Conservation (phyloP, 2,329 filamentous ascomycete species). For the Colletotrichum sp. region DNA sequence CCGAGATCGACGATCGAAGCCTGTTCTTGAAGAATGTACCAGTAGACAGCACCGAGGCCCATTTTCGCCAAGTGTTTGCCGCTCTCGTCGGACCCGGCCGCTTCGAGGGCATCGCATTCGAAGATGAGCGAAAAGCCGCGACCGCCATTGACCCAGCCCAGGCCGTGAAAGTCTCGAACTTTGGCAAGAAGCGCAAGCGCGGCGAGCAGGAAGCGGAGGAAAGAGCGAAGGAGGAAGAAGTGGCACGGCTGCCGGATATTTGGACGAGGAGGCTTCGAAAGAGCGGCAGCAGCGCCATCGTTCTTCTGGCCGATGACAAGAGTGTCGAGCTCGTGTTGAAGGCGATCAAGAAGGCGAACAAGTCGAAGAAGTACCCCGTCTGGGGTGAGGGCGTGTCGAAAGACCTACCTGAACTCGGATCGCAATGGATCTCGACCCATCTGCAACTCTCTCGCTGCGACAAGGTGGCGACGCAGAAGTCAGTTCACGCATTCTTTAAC, state of each 20-base stretch:
- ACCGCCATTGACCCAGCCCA: slow-evolving; percentile 50
- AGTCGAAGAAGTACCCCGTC: slow-evolving; percentile 63
- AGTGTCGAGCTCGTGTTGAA: slow-evolving; percentile 80
- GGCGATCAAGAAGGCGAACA: slow-evolving; percentile 68
- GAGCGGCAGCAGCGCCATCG: slow-evolving; percentile 81
- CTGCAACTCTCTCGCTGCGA: slow-evolving; percentile 75
- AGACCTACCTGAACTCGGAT: slow-evolving; percentile 63
- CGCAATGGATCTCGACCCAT: slow-evolving; percentile 66
- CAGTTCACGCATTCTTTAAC: slow-evolving; percentile 86
- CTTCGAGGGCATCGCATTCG: slow-evolving; percentile 81
- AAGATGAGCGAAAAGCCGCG: slow-evolving; percentile 57
- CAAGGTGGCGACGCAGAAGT: slow-evolving; percentile 67
- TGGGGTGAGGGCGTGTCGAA: slow-evolving; percentile 72
- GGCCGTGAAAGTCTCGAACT: slow-evolving; percentile 41
- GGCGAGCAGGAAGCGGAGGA: slow-evolving; percentile 63
- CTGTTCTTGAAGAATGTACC: slow-evolving; percentile 93
- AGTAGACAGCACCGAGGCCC: slow-evolving; percentile 78
- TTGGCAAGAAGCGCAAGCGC: slow-evolving; percentile 60
- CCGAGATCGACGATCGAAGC: slow-evolving; percentile 75
- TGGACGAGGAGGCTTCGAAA: slow-evolving; percentile 76
- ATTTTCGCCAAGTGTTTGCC: slow-evolving; percentile 78
- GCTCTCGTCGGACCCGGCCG: slow-evolving; percentile 77
- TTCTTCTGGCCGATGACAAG: slow-evolving; percentile 82
- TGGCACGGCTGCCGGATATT: slow-evolving; percentile 67
- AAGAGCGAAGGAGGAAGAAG: slow-evolving; percentile 59